Percentiles rank a stretch among this genome's conserved stretches.
phyloP scores from a whole-genome alignment of 257 asterid species.

The Solanum paucissectum region DNA sequence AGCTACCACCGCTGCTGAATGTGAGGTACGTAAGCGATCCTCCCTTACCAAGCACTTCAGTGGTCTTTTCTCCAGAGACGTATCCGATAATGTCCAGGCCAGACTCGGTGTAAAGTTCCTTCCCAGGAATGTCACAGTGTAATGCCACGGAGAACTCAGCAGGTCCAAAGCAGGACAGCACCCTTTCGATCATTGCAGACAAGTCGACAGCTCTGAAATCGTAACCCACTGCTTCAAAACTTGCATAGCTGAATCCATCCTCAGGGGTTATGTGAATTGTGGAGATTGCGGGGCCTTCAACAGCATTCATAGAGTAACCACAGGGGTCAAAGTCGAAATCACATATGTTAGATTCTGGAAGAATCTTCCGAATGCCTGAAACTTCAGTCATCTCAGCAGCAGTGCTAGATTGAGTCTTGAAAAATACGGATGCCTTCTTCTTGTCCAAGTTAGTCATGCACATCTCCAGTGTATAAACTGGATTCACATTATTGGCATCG shows the following conservation, averaged over 20 bases:
- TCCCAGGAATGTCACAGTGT: constrained; percentile 34
- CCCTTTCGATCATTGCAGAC: constrained; percentile 46
- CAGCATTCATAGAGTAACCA: constrained; percentile 80
- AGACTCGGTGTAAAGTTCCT: constrained; percentile 19
- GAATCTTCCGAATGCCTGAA: constrained; percentile 64
- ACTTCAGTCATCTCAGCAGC: constrained; percentile 50
- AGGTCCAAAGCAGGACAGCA: constrained; percentile 61
- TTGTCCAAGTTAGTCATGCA: constrained; percentile 78
- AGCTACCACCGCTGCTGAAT: constrained; percentile 29
- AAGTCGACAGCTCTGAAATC: constrained; percentile 33
- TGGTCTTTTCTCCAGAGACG: constrained; percentile 37
- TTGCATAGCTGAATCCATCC: constrained; percentile 85
- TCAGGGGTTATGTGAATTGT: constrained; percentile 75
- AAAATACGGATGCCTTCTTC: constrained; percentile 53
- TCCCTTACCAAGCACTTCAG: constrained; percentile 35
- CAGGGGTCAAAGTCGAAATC: constrained; percentile 82
- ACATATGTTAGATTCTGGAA: constrained; percentile 55
- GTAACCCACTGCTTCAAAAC: constrained; percentile 74
- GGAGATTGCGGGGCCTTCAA: constrained; percentile 53
- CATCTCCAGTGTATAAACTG: constrained; percentile 64
- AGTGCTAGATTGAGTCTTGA: constrained; percentile 50
- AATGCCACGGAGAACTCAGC: constrained; percentile 59
- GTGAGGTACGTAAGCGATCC: constrained; percentile 39
- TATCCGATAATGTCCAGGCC: constrained; percentile 28
- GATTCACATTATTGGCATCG: neutral